Base-by-base conservation (phyloP, 2,329 filamentous ascomycete genomes). In the Botrytis squamosa region DNA sequence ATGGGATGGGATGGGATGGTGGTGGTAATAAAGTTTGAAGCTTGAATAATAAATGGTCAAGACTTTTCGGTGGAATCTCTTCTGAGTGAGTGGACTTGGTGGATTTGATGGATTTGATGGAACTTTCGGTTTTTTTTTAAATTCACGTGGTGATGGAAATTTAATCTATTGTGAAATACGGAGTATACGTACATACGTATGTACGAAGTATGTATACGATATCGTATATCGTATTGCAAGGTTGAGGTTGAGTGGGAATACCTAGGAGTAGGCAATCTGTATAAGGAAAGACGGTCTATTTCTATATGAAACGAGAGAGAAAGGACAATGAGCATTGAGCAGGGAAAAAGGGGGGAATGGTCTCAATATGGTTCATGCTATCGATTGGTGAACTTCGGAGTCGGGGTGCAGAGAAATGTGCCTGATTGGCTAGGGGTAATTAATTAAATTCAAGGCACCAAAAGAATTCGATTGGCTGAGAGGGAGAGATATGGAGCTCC, bases 401-500 rank as follows among this genome's bases (percentile, higher is more conserved):
- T 49, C 46, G 46, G 22, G 46, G 44, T 20, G 20, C 16, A 44
- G 42, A 33, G 33, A 33, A 33, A 33, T 3, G 33, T 33, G 4
- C 4, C 33, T 33, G 33, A 33, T 33, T 33, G 20, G 20, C 20
- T 9, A 12, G 22, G 46, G 46, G 22, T 46, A 3, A 22, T 49
- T 49, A 9, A 49, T 49, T 25, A 8, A 25, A 49, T 49, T 52
- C 49, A n/a, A 52, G 49, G 49, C 49, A n/a, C 49, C 25, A 25
- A n/a, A 14, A 10, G 2, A 2, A 14, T 52, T 52, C 10, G 22
- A 52, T 52, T 52, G 49, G 22, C 10, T 52, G 49, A 1, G 22
- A 52, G 12, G 22, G 5, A 3, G 2, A 3, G 2, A 7, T 29
- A 16, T 55, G 12, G 25, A 16, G 2, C 1, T 0, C 0, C 1